A percentile compares a stretch with the other conserved stretches of the same genome.
Conservation (phyloP, 1,284 basidiomycete genomes). For the Sporisorium scitamineum region DNA sequence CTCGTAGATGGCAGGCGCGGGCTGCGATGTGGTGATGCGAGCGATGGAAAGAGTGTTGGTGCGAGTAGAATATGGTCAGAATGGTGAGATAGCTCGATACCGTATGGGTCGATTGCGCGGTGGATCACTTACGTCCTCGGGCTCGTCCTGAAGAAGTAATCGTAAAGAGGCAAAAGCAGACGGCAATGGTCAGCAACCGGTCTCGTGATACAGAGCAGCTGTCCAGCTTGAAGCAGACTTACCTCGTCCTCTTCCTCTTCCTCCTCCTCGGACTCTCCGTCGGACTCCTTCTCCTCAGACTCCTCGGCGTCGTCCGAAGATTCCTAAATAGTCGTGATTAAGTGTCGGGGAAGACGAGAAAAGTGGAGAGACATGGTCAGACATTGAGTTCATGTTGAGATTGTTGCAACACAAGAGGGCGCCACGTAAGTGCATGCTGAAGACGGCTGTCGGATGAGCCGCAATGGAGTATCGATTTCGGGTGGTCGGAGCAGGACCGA, state of each 20-base stretch:
- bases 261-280: constrained; percentile 50
- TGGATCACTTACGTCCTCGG: constrained; percentile 63
- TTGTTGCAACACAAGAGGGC: neutral
- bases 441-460: neutral
- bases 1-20: constrained; percentile 59
- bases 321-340: constrained; percentile 11
- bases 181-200: too few species aligned
- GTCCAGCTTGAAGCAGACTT: too few species aligned
- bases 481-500: neutral
- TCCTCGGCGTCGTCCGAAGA: constrained; percentile 42
- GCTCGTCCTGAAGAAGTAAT: constrained; percentile 62
- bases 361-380: constrained; percentile 9
- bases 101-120: neutral
- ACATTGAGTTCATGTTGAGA: neutral
- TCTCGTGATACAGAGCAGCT: too few species aligned
- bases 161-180: too few species aligned
- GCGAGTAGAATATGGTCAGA: neutral
- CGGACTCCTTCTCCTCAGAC: constrained; percentile 52
- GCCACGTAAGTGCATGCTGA: neutral
- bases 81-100: neutral
- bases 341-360: neutral
- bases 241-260: constrained; percentile 48
- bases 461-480: neutral
- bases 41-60: neutral
- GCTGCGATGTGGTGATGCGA: constrained; percentile 13